Conservation (phyloP, 768 basidiomycete species). For the Agaricus bisporus region DNA sequence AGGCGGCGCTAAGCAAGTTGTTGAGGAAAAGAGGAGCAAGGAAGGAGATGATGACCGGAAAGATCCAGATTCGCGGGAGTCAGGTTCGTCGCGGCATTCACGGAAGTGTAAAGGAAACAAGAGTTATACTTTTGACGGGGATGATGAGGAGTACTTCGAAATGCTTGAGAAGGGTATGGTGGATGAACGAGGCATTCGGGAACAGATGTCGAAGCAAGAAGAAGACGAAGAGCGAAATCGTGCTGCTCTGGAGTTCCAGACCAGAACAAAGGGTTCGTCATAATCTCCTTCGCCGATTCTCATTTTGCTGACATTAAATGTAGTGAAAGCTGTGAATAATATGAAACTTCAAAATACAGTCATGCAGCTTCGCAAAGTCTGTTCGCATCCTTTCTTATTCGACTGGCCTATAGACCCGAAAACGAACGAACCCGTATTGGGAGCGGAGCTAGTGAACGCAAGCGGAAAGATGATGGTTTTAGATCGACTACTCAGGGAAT, state of each 20-base stretch:
- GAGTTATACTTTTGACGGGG: constrained; percentile 50
- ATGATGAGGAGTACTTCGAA: constrained; percentile 63
- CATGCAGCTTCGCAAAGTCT: constrained; percentile 97
- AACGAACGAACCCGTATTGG: constrained; percentile 58
- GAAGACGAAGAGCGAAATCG: constrained; percentile 43
- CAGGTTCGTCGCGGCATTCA: constrained; percentile 24
- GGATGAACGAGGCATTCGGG: constrained; percentile 28
- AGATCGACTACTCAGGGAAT: constrained; percentile 75
- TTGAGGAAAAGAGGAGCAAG: constrained; percentile 11
- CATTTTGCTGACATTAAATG: neutral
- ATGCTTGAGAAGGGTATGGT: constrained; percentile 47
- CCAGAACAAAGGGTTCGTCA: constrained; percentile 50
- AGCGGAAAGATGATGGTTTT: constrained; percentile 98
- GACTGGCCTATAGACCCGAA: constrained; percentile 69
- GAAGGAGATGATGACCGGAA: constrained; percentile 21
- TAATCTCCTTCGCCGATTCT: neutral
- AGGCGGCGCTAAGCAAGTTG: constrained; percentile 13
- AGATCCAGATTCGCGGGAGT: constrained; percentile 14
- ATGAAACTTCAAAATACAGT: constrained; percentile 91
- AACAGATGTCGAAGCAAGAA: constrained; percentile 23
- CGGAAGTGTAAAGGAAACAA: constrained; percentile 29
- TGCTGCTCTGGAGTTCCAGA: constrained; percentile 50
- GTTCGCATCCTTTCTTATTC: constrained; percentile 89
- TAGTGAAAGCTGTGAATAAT: constrained; percentile 84
- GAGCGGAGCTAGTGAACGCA: constrained; percentile 75